phyloP scores from a whole-genome alignment of 768 basidiomycete species.

The Panaeolus papilionaceus region DNA sequence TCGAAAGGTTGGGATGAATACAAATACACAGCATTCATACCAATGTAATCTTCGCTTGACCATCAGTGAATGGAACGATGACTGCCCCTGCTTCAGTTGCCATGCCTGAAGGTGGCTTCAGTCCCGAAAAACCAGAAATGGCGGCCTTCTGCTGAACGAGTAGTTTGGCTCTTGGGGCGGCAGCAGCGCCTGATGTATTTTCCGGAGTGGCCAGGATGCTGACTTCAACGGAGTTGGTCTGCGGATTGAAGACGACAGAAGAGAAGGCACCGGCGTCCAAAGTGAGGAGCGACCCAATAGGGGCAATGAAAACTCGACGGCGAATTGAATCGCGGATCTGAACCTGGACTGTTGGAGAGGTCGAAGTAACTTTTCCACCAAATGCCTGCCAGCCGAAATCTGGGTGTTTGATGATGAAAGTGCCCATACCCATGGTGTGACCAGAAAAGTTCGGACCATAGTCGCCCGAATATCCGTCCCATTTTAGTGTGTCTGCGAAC shows the following conservation, averaged over 20 bases:
- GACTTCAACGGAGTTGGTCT: constrained; percentile 42
- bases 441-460: constrained; percentile 67
- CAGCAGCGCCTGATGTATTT: constrained; percentile 46
- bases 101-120: constrained; percentile 46
- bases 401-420: constrained; percentile 56
- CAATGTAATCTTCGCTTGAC: constrained; percentile 43
- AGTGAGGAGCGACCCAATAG: constrained; percentile 50
- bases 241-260: constrained; percentile 45
- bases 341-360: constrained; percentile 48
- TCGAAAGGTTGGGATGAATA: too few relatives aligned
- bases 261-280: constrained; percentile 61
- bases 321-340: constrained; percentile 53
- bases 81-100: constrained; percentile 52
- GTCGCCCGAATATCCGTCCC: constrained; percentile 65
- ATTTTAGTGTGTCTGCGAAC: constrained; percentile 59
- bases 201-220: constrained; percentile 47
- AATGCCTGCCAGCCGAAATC: constrained; percentile 69
- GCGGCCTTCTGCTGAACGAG: constrained; percentile 50
- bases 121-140: constrained; percentile 41
- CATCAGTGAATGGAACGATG: constrained; percentile 48
- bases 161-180: constrained; percentile 52
- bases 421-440: constrained; percentile 55
- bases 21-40: constrained; percentile 9
- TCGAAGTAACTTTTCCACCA: constrained; percentile 52
- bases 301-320: constrained; percentile 57